A percentile compares a stretch with the other conserved stretches of the same genome.
Evolutionary conservation across 192 early-diverging fungal genomes (phyloP).

Genomic region (Backusella circina): DNA sequence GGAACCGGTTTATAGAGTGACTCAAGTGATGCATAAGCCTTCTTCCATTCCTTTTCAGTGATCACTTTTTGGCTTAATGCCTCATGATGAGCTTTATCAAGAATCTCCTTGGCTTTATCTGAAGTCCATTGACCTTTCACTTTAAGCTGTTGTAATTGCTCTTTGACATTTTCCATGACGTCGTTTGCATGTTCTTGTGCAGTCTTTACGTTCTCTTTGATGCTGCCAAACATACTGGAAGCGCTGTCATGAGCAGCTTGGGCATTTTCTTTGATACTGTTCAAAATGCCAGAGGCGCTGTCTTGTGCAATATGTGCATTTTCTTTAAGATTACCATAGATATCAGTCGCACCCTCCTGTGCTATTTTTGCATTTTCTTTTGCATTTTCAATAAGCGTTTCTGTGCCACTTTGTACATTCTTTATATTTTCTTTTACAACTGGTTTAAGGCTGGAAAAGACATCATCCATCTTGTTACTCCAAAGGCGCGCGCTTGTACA

Average conservation of each 20-base stretch:
- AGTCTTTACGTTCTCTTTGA: neutral
- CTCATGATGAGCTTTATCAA: neutral
- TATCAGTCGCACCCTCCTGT: neutral
- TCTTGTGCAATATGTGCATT: neutral
- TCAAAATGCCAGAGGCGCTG: neutral
- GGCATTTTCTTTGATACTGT: neutral
- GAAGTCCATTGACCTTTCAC: neutral
- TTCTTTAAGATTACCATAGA: neutral
- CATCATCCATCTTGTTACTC: neutral
- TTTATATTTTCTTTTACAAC: neutral
- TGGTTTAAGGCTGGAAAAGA: neutral
- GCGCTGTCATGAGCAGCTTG: neutral
- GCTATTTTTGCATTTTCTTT: neutral
- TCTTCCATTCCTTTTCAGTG: conserved; percentile 12
- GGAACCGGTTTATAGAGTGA: neutral
- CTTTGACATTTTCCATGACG: neutral
- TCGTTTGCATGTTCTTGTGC: neutral
- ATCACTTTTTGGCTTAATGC: neutral
- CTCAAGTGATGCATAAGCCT: neutral
- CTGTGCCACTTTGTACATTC: neutral
- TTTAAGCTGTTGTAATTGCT: neutral
- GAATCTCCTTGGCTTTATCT: neutral
- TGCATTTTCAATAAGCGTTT: neutral
- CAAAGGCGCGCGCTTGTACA: neutral
- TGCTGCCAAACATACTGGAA: neutral